A percentile compares a stretch with the other conserved stretches of the same genome.
Evolutionary conservation across 192 early-diverging fungal genomes (phyloP).

Genomic region (Geranomyces variabilis): DNA sequence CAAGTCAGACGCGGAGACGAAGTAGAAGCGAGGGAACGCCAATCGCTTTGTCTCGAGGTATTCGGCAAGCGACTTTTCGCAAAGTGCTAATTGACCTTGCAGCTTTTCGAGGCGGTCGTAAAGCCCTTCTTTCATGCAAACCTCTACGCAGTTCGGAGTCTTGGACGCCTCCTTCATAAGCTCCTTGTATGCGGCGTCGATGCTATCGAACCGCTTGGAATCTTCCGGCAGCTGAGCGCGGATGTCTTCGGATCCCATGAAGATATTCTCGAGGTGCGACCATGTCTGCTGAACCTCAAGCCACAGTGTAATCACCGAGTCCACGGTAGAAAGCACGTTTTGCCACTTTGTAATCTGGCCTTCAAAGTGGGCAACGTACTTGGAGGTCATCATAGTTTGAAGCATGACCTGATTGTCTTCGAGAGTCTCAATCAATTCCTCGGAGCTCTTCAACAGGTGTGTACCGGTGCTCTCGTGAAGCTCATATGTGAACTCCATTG

Average conservation of each 20-base stretch:
- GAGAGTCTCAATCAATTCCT: constrained; percentile 67
- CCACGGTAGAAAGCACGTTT: constrained; percentile 61
- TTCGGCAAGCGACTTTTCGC: constrained; percentile 69
- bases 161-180: constrained; percentile 61
- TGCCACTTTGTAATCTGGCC: constrained; percentile 69
- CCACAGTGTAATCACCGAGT: constrained; percentile 61
- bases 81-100: constrained; percentile 63
- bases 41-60: constrained; percentile 68
- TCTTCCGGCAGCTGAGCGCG: constrained; percentile 68
- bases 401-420: constrained; percentile 74
- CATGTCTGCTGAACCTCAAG: constrained; percentile 70
- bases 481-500: constrained; percentile 70
- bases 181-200: constrained; percentile 61
- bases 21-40: constrained; percentile 70
- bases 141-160: constrained; percentile 63
- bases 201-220: constrained; percentile 64
- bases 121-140: constrained; percentile 60
- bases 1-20: constrained; percentile 65
- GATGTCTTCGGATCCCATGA: constrained; percentile 70
- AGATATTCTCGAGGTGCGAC: constrained; percentile 69
- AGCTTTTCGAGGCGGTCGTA: constrained; percentile 59
- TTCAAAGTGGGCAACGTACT: constrained; percentile 69
- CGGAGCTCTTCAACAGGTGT: constrained; percentile 54
- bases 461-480: constrained; percentile 60
- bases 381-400: constrained; percentile 70